These are phyloP conservation scores for Phoenix roebelenii DNA, from an alignment of 176 grass and related monocot species.

Conservation along the genomic window DNA sequence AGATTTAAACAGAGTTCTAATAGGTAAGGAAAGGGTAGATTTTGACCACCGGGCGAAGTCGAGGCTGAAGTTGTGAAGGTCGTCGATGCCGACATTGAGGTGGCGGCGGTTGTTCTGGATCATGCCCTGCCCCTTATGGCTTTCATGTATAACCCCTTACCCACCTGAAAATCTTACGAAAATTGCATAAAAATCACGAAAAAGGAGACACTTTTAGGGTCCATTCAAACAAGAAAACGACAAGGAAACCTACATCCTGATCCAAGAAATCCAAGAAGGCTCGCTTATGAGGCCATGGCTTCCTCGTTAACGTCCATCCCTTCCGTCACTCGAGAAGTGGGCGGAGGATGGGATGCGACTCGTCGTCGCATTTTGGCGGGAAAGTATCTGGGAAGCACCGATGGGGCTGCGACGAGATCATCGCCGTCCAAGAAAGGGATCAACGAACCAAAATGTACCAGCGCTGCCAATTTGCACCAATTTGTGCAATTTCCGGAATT, in stretches of 20 bases:
- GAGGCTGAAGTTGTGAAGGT: slow-evolving; percentile 77
- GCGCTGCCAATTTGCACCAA: too few species aligned
- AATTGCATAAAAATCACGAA: too few species aligned
- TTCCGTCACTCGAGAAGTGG: background rate
- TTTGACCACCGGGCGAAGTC: slow-evolving; percentile 74
- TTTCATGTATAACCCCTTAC: slow-evolving; percentile 72
- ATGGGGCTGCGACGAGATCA: too few species aligned
- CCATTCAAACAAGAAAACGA: too few species aligned
- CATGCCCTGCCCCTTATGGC: slow-evolving; percentile 46
- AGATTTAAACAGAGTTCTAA: background rate
- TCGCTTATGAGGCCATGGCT: slow-evolving; percentile 79
- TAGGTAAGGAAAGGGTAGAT: background rate
- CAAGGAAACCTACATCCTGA: slow-evolving; percentile 42
- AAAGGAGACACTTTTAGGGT: too few species aligned
- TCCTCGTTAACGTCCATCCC: slow-evolving; percentile 97
- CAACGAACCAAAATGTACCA: too few species aligned
- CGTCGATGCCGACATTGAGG: slow-evolving; percentile 81
- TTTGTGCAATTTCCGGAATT: too few species aligned
- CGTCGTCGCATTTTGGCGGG: background rate
- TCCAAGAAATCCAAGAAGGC: slow-evolving; percentile 77
- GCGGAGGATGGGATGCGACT: too few species aligned
- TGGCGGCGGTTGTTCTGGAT: slow-evolving; percentile 61
- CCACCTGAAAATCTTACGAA: slow-evolving; percentile 27
- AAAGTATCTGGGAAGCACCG: too few species aligned
- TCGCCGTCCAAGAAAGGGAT: too few species aligned